Evolutionary conservation across 2,329 filamentous ascomycete genomes (phyloP).

Genomic region (Amauroascus verrucosus): DNA sequence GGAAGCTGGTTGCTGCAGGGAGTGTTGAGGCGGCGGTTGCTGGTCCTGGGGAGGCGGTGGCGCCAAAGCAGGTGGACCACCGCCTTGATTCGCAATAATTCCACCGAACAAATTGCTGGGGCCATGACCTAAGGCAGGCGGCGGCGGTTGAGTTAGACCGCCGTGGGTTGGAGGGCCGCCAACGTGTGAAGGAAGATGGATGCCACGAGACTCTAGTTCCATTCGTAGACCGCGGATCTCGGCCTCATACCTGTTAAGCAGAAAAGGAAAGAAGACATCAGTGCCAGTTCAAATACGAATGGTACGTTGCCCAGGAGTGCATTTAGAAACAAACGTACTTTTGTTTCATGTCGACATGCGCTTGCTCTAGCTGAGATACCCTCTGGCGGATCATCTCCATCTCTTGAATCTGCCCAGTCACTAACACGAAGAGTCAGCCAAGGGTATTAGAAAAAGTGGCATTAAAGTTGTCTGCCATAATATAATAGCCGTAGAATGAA

Average conservation of each 20-base stretch:
- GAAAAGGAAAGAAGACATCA: background rate
- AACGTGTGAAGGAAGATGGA: constrained; percentile 57
- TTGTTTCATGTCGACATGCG: constrained; percentile 76
- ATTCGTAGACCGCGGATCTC: constrained; percentile 76
- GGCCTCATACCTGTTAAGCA: constrained; percentile 67
- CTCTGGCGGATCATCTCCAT: constrained; percentile 91
- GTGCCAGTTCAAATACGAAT: constrained; percentile 3
- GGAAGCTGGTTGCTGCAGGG: constrained; percentile 49
- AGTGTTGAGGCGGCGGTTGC: constrained; percentile 48
- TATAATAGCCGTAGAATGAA: background rate
- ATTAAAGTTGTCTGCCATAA: background rate
- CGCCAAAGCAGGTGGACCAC: constrained; percentile 74
- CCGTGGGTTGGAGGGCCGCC: constrained; percentile 64
- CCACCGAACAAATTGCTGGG: constrained; percentile 85
- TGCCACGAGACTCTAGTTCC: constrained; percentile 67
- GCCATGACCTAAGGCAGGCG: constrained; percentile 75
- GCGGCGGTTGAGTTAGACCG: constrained; percentile 72
- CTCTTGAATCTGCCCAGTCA: constrained; percentile 82
- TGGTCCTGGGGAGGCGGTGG: constrained; percentile 61
- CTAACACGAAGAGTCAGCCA: constrained; percentile 38
- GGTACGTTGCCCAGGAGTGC: background rate
- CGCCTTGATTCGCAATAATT: constrained; percentile 85
- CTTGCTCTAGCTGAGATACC: constrained; percentile 85
- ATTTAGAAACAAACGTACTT: constrained; percentile 57
- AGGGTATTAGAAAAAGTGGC: background rate